Conservation (phyloP, 2,329 filamentous ascomycete genomes). For the Trichoderma koningiopsis region DNA sequence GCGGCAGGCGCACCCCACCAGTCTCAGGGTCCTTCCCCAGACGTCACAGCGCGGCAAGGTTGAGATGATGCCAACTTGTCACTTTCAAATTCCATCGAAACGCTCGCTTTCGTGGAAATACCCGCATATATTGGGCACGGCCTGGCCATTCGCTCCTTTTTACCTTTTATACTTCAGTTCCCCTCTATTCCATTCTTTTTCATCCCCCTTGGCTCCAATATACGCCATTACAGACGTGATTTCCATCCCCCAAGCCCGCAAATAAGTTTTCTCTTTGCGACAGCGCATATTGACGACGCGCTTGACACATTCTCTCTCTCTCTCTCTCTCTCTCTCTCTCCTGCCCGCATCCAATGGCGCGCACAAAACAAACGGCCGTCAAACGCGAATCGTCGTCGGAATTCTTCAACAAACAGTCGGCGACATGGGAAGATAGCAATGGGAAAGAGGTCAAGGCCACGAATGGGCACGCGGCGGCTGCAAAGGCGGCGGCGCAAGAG, state of each 20-base stretch:
- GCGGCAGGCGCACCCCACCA: constrained; percentile 17
- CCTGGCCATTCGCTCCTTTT: not conserved
- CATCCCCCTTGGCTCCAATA: not conserved
- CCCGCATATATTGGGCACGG: not conserved
- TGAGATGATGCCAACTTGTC: constrained; percentile 27
- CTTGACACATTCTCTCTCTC: not conserved
- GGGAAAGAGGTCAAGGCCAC: constrained; percentile 33
- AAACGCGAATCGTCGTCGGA: constrained; percentile 69
- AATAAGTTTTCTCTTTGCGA: not conserved
- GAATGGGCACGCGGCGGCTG: constrained; percentile 35
- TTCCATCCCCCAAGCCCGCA: not conserved
- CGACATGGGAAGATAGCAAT: constrained; percentile 40
- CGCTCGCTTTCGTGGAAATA: not conserved
- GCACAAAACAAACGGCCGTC: constrained; percentile 69
- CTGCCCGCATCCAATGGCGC: constrained; percentile 57
- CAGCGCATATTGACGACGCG: constrained; percentile 6
- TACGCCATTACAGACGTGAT: not conserved
- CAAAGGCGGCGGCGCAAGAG: constrained; percentile 32
- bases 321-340: not conserved
- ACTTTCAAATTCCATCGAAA: constrained; percentile 12
- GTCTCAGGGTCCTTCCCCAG: constrained; percentile 27
- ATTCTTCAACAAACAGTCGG: constrained; percentile 56
- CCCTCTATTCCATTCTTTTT: not conserved
- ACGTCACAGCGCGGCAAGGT: constrained; percentile 23
- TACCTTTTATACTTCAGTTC: not conserved